Conservation (phyloP, 2,329 filamentous ascomycete genomes). For the Byssoonygena ceratinophila region DNA sequence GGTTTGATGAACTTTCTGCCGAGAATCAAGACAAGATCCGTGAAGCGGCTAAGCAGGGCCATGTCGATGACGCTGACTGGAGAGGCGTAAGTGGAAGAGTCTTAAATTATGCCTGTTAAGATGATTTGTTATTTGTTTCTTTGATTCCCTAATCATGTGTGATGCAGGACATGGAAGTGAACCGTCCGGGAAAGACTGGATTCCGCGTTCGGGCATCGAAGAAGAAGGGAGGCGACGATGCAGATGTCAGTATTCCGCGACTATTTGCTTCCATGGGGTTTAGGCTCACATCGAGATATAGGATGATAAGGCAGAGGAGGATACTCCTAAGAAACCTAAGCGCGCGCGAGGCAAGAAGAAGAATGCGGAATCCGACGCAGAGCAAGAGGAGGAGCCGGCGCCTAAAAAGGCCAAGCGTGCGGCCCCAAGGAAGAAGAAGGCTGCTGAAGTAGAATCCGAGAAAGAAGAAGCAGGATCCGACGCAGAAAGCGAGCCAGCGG, state of each 20-base stretch:
- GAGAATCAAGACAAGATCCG: slow-evolving; percentile 64
- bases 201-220: slow-evolving; percentile 43
- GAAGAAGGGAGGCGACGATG: slow-evolving; percentile 21
- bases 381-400: slow-evolving; percentile 16
- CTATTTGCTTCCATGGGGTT: neutral
- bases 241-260: slow-evolving; percentile 2
- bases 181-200: slow-evolving; percentile 55
- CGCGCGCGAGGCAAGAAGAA: slow-evolving; percentile 28
- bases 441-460: slow-evolving; percentile 11
- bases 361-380: slow-evolving; percentile 13
- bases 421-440: slow-evolving; percentile 13
- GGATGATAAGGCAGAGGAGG: slow-evolving; percentile 21
- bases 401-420: slow-evolving; percentile 17
- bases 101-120: neutral
- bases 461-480: slow-evolving; percentile 15
- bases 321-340: slow-evolving; percentile 28
- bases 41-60: slow-evolving; percentile 61
- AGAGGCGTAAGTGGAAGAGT: slow-evolving; percentile 56
- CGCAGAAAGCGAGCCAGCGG: slow-evolving; percentile 18
- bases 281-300: neutral
- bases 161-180: slow-evolving; percentile 60
- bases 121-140: neutral
- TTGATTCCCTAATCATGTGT: slow-evolving; percentile 14
- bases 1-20: slow-evolving; percentile 63
- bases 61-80: slow-evolving; percentile 78